Conservation (phyloP, 1,284 basidiomycete genomes). For the Bondarzewia mesenterica region DNA sequence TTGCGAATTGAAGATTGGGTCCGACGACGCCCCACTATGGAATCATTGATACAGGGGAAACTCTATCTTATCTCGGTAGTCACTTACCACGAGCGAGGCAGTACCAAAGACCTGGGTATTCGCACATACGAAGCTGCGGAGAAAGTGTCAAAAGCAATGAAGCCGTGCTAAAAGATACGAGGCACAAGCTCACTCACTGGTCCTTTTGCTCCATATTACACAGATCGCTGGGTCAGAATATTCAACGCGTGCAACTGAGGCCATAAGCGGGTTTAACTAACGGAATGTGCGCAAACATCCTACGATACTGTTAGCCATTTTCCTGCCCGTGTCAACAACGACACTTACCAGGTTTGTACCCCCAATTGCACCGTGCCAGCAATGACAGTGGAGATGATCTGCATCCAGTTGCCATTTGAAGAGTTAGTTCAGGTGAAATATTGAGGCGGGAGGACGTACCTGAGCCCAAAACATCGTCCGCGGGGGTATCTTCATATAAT, state of each 20-base stretch:
- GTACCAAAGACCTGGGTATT: constrained; percentile 33
- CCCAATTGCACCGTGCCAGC: constrained; percentile 38
- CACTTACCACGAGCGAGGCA: constrained; percentile 29
- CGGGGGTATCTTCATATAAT: constrained; percentile 47
- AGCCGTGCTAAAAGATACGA: too few relatives aligned
- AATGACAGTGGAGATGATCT: constrained; percentile 37
- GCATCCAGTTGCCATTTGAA: background rate
- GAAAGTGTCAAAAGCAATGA: background rate
- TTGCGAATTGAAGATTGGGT: constrained; percentile 37
- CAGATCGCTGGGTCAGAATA: constrained; percentile 15
- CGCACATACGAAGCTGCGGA: constrained; percentile 22
- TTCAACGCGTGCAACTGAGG: background rate
- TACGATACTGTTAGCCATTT: background rate
- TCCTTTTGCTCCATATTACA: constrained; percentile 27
- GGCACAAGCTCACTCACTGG: background rate
- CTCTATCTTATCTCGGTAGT: background rate
- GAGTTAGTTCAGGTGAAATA: background rate
- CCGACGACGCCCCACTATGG: constrained; percentile 38
- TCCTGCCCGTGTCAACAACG: background rate
- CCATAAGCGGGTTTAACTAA: constrained; percentile 11
- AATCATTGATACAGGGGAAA: background rate
- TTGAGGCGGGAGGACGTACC: background rate
- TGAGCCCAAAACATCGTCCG: constrained; percentile 43
- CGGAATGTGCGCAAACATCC: constrained; percentile 40
- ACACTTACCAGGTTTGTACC: constrained; percentile 33